These are phyloP conservation scores for Paramecium octaurelia DNA, from an alignment of 73 alveolate species.

Conservation along the genomic window DNA sequence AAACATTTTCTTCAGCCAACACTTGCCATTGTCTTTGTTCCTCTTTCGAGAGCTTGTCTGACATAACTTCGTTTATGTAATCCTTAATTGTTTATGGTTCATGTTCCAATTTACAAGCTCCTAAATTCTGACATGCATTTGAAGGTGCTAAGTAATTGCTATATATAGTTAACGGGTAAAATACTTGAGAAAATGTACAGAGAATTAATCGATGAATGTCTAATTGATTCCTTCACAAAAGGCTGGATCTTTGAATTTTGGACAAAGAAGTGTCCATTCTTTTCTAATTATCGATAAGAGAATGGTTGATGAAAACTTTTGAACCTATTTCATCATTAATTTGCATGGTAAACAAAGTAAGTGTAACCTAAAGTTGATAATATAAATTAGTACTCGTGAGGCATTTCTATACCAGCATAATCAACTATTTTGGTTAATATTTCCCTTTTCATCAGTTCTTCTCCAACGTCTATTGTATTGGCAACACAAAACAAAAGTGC, in stretches of 20 bases:
- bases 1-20: neutral
- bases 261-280: neutral
- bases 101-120: neutral
- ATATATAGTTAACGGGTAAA: neutral
- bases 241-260: neutral
- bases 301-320: neutral
- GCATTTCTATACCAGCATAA: neutral
- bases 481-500: neutral
- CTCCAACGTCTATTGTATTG: conserved; percentile 5
- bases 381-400: neutral
- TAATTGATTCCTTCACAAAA: conserved; percentile 39
- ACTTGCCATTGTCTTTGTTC: conserved; percentile 49
- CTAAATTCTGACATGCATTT: conserved; percentile 9
- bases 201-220: conserved; percentile 18
- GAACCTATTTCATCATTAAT: neutral
- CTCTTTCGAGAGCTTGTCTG: neutral
- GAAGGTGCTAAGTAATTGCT: neutral
- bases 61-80: neutral
- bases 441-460: conserved; percentile 25
- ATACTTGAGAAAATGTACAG: conserved; percentile 21
- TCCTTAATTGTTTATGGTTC: neutral
- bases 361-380: neutral
- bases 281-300: neutral
- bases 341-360: conserved; percentile 13
- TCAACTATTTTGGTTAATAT: neutral